A percentile compares a stretch with the other conserved stretches of the same genome.
Conservation (phyloP, 805 yeast species). For the Wickerhamiella domercqiae region DNA sequence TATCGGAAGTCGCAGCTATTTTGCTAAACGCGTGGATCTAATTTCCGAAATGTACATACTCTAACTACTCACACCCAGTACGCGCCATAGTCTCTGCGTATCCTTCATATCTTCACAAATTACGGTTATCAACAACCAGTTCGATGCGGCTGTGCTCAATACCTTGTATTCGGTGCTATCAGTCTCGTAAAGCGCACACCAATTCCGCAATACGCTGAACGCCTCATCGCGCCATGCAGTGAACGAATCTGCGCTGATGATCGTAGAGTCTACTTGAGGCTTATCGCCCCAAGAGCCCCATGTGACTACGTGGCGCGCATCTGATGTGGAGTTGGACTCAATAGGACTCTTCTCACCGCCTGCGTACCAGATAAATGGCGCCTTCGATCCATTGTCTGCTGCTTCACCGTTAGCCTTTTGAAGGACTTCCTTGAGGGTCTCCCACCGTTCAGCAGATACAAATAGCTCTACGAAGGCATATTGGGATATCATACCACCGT, state of each 20-base stretch:
- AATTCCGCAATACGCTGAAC: constrained; percentile 75
- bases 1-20: too few species aligned
- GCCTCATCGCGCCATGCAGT: constrained; percentile 96
- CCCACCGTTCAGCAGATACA: constrained; percentile 61
- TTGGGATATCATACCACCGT: constrained; percentile 75
- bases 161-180: constrained; percentile 39
- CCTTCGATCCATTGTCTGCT: constrained; percentile 23
- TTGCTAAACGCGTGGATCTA: too few species aligned
- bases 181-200: constrained; percentile 68
- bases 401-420: too few species aligned
- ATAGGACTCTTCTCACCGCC: constrained; percentile 38
- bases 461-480: constrained; percentile 89
- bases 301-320: constrained; percentile 66
- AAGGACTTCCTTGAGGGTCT: constrained; percentile 17
- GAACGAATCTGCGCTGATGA: constrained; percentile 83
- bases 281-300: constrained; percentile 94
- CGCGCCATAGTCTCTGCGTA: constrained; percentile 11
- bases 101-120: constrained; percentile 31
- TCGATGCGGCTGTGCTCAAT: constrained; percentile 42
- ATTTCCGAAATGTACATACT: too few species aligned
- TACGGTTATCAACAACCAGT: constrained; percentile 65
- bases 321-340: constrained; percentile 41
- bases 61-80: too few species aligned
- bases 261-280: constrained; percentile 79
- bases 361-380: constrained; percentile 48